phyloP scores from a whole-genome alignment of 129 eudicot genomes.

The Helianthus tuberosus region DNA sequence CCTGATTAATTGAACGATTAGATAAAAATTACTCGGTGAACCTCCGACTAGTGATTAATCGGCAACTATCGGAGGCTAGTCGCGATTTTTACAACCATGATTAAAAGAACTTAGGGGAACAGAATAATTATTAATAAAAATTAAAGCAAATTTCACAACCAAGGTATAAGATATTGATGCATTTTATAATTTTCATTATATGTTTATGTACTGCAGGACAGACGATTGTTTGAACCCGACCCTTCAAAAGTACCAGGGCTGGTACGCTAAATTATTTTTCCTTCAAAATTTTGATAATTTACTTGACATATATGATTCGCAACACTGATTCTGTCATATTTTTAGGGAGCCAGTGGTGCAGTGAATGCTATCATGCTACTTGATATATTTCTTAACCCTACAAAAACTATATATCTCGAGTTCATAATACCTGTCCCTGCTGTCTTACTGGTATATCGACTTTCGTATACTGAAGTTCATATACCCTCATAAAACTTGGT shows the following conservation, averaged over 20 bases:
- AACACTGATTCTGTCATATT: conserved; percentile 9
- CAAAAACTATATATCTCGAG: conserved; percentile 53
- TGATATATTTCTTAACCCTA: conserved; percentile 77
- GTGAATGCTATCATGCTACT: conserved; percentile 88
- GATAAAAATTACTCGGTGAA: too few relatives aligned
- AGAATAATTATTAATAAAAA: background rate
- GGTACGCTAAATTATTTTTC: conserved; percentile 36
- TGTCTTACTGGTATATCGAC: conserved; percentile 56
- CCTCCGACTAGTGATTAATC: too few relatives aligned
- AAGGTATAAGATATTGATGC: conserved; percentile 1
- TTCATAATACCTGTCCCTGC: conserved; percentile 89
- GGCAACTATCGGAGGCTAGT: too few relatives aligned
- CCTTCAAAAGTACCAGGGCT: conserved; percentile 60
- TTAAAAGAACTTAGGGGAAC: background rate
- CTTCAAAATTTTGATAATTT: background rate
- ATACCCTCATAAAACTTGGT: too few relatives aligned
- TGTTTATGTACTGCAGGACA: conserved; percentile 39
- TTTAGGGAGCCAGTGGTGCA: conserved; percentile 93
- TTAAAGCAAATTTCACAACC: background rate
- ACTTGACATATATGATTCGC: conserved; percentile 1
- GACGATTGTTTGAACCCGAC: conserved; percentile 32
- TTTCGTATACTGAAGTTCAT: background rate
- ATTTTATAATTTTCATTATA: background rate
- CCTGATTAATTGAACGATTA: too few relatives aligned
- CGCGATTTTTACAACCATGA: too few relatives aligned